A percentile compares a stretch with the other conserved stretches of the same genome.
Evolutionary conservation across 1,284 basidiomycete genomes (phyloP).

Genomic region (Clitocybe nebularis): DNA sequence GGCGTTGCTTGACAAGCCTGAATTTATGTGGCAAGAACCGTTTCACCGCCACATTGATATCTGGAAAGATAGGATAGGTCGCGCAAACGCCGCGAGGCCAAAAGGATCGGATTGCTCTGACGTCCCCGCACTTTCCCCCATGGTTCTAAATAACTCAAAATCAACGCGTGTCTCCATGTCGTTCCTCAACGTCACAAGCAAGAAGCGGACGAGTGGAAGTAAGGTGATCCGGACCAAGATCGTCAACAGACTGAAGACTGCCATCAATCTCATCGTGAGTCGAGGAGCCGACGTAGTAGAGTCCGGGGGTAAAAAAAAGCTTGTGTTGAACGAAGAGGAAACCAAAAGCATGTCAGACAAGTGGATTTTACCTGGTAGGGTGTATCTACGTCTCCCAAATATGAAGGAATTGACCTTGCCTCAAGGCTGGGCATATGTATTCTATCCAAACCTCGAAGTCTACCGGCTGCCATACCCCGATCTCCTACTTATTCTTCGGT

Average conservation of each 20-base stretch:
- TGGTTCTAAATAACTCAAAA: slow-evolving; percentile 19
- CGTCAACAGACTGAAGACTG: slow-evolving; percentile 31
- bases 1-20: slow-evolving; percentile 24
- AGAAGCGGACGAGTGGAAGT: slow-evolving; percentile 27
- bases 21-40: slow-evolving; percentile 12
- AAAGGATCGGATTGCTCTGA: no score
- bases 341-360: slow-evolving; percentile 13
- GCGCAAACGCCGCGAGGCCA: slow-evolving; percentile 15
- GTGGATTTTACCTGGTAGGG: slow-evolving; percentile 37
- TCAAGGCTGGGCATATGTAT: slow-evolving; percentile 44
- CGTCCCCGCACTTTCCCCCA: slow-evolving; percentile 11
- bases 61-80: slow-evolving; percentile 25
- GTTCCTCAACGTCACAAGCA: slow-evolving; percentile 23
- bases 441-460: slow-evolving; percentile 31
- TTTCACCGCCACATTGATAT: slow-evolving; percentile 17
- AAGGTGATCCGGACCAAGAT: slow-evolving; percentile 25
- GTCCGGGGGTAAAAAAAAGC: slow-evolving; percentile 16
- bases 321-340: slow-evolving; percentile 26
- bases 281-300: slow-evolving; percentile 33
- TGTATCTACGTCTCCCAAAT: not conserved
- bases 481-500: slow-evolving; percentile 32
- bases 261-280: slow-evolving; percentile 34
- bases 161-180: slow-evolving; percentile 28
- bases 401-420: not conserved
- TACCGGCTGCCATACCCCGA: slow-evolving; percentile 40